Base-by-base conservation (phyloP, 2,329 filamentous ascomycete species). In the Alternaria panax region DNA sequence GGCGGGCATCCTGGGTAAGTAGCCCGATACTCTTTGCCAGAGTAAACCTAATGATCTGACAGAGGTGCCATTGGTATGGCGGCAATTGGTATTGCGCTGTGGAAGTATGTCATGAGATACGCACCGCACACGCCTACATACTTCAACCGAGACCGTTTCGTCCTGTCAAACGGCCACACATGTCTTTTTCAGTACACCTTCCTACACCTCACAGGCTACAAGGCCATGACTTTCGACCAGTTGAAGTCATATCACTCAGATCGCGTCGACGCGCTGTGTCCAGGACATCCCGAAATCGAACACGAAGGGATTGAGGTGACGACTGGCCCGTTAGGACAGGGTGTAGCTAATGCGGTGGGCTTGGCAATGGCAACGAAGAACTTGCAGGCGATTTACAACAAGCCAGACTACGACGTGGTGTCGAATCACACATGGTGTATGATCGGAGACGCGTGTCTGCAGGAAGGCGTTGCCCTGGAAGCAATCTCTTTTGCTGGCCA, bases 101-200 rank as follows among this genome's bases (percentile, higher is more conserved):
- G 84, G 82, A 88, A 87, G 66, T 87, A 89, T 68, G 79, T 80
- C 5, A 89, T 89, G 87, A 80, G 80, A 45, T 89, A 87, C 67
- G 81, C 84, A 2, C 86, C 87, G 0, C 75, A 77, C n/a, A 82
- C 83, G 40, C 83, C 84, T 8, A 69, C 80, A 41, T 89, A 79
- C 72, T 88, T 88, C 79, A 87, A 89, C 71, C 80, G 87, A 34
- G 87, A 89, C 65, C 82, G 86, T 22, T 88, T 89, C 66, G 83
- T 89, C 7, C 79, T 89, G 11, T 88, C 86, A 22, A 89, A 88
- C 64, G 87, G 81, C 20, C 84, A 86, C 65, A 80, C 82, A 1
- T 84, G 83, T 64, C 75, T 86, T 20, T 86, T 84, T 63, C 82
- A 84, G 55, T 86, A 87, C 70, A 70, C 75, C 0, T 82, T 86